phyloP scores from a whole-genome alignment of 768 basidiomycete genomes.

The Leccinellum rugosiceps region DNA sequence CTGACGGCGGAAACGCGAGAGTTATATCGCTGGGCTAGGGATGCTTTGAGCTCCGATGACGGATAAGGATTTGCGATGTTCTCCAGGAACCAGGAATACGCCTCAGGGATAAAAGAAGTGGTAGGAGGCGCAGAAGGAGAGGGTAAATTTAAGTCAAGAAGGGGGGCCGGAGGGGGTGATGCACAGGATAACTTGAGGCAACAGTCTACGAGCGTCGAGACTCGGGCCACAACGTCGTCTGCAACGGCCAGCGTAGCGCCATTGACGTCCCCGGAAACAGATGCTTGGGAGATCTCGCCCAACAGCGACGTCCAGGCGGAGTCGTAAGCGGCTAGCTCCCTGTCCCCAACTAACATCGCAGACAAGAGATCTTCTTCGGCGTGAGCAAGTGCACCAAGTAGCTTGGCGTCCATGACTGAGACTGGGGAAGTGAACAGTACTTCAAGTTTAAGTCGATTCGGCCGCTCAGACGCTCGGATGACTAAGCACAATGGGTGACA shows the following conservation, averaged over 20 bases:
- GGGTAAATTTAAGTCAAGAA: not conserved
- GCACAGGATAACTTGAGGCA: not conserved
- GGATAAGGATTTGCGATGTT: conserved; percentile 56
- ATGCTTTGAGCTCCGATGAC: conserved; percentile 20
- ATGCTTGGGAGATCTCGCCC: not conserved
- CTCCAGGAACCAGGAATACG: conserved; percentile 41
- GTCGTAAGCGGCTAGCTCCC: not conserved
- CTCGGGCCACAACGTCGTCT: not conserved
- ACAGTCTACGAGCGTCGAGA: not conserved
- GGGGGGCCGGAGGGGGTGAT: not conserved
- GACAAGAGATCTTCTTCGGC: not conserved
- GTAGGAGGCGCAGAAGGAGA: not conserved
- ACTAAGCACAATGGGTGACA: no score
- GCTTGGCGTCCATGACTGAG: no score
- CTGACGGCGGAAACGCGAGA: conserved; percentile 33
- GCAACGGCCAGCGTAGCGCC: not conserved
- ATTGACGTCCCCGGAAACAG: not conserved
- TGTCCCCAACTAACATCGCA: not conserved
- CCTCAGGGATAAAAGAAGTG: conserved; percentile 9
- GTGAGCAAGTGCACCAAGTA: no score
- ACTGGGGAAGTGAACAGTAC: no score
- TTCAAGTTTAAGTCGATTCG: no score
- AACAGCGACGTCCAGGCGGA: not conserved
- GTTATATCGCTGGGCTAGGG: conserved; percentile 24
- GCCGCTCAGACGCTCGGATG: no score